A percentile compares a stretch with the other conserved stretches of the same genome.
phyloP scores from a whole-genome alignment of 768 basidiomycete species.

The Trametopsis cervina region DNA sequence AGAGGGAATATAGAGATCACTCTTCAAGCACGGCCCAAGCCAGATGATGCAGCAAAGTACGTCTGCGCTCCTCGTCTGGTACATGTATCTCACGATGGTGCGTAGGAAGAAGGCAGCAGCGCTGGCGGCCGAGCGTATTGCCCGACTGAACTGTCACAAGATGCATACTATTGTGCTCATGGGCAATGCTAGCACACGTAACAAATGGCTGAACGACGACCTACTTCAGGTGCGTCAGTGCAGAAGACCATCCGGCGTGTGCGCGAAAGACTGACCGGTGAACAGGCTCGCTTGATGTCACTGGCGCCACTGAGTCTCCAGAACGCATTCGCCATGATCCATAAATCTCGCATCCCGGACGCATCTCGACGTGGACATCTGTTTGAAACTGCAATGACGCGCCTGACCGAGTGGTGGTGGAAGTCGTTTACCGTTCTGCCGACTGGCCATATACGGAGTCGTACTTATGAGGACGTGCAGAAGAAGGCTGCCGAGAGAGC shows the following conservation, averaged over 20 bases:
- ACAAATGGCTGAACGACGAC: constrained; percentile 77
- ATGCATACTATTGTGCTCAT: constrained; percentile 82
- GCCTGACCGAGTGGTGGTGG: constrained; percentile 83
- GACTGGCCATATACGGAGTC: constrained; percentile 64
- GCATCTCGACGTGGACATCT: constrained; percentile 74
- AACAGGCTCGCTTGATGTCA: constrained; percentile 83
- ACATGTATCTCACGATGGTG: not conserved
- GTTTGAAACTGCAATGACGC: constrained; percentile 75
- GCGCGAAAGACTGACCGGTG: not conserved
- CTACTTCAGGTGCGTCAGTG: constrained; percentile 64
- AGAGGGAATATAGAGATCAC: constrained; percentile 63
- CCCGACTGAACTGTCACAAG: constrained; percentile 81
- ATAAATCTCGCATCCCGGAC: constrained; percentile 77
- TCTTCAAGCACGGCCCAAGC: constrained; percentile 40
- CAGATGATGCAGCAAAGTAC: constrained; percentile 39
- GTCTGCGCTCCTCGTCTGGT: constrained; percentile 17
- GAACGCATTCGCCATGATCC: constrained; percentile 73
- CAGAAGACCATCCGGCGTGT: too few relatives aligned
- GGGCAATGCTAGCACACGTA: constrained; percentile 66
- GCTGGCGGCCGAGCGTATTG: constrained; percentile 60
- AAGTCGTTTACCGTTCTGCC: constrained; percentile 57
- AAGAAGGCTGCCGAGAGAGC: constrained; percentile 12
- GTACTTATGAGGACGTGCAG: constrained; percentile 73
- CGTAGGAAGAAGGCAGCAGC: constrained; percentile 37
- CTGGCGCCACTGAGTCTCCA: constrained; percentile 76